These are phyloP conservation scores for Fusarium sp. DNA, from an alignment of 2,329 filamentous ascomycete genomes.

Conservation along the genomic window DNA sequence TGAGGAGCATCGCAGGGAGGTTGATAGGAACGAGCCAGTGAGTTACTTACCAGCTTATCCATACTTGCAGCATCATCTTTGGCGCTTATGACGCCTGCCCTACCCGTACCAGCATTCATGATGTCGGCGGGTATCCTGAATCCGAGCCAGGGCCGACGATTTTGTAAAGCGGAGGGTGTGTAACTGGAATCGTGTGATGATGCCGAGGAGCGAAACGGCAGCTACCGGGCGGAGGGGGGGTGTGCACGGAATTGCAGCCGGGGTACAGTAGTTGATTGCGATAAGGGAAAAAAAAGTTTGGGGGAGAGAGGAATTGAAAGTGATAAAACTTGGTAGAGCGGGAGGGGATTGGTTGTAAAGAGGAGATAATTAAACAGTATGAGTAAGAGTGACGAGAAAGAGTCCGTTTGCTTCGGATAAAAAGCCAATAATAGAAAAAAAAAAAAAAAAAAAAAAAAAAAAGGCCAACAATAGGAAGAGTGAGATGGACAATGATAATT, in stretches of 20 bases:
- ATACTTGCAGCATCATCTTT: slow-evolving; percentile 66
- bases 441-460: slow-evolving; percentile 11
- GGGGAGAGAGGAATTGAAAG: slow-evolving; percentile 1
- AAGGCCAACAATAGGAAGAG: slow-evolving; percentile 15
- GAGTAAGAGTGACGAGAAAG: slow-evolving; percentile 12
- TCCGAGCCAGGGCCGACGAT: slow-evolving; percentile 48
- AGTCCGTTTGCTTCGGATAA: slow-evolving; percentile 10
- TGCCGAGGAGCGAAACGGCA: slow-evolving; percentile 51
- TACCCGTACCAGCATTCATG: slow-evolving; percentile 64
- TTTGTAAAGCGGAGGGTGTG: slow-evolving; percentile 51
- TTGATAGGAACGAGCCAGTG: slow-evolving; percentile 18
- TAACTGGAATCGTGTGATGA: slow-evolving; percentile 55
- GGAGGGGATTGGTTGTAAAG: slow-evolving; percentile 8
- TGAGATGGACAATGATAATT: slow-evolving; percentile 28
- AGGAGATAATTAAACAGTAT: slow-evolving; percentile 19
- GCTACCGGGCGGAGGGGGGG: slow-evolving; percentile 49
- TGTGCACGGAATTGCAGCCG: slow-evolving; percentile 47
- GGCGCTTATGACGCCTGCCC: slow-evolving; percentile 71
- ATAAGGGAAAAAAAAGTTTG: slow-evolving; percentile 22
- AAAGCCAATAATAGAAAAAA: slow-evolving; percentile 6
- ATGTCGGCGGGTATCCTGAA: slow-evolving; percentile 47
- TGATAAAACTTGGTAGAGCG: background rate
- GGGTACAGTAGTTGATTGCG: slow-evolving; percentile 34
- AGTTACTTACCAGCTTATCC: slow-evolving; percentile 71
- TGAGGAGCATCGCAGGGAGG: slow-evolving; percentile 32